Base-by-base conservation (phyloP, 2,329 filamentous ascomycete genomes). In the Fusarium udum region DNA sequence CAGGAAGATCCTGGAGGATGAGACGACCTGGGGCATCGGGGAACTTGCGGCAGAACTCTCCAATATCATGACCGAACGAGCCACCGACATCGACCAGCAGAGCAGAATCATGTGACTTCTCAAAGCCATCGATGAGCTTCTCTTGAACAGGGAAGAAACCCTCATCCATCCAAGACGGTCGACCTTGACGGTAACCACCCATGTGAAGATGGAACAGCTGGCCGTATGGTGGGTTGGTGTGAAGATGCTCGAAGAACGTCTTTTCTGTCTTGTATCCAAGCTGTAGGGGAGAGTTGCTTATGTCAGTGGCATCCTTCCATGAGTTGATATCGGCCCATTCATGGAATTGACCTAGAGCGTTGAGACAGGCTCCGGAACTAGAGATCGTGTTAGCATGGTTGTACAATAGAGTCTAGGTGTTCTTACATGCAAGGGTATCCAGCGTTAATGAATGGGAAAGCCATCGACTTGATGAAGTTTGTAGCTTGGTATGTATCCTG, bases 1-100 rank as follows among this genome's bases (percentile, higher is more conserved):
- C 75, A 0, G 83, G 80, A 11, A 85, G 78, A 67, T 89, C 87
- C 71, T 89, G 86, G 0, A 89, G 78, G 2, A 89, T 75, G 6
- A 88, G 75, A 8, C 81, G 78, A 6, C 86, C 86, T 0, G 82
- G 81, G 0, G 79, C 75, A 1, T 80, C 57, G 0, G 84, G 82
- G 67, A 82, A 81, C 53, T 83, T 82, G 1, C 73, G 69, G 6
- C 72, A 59, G 32, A 83, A 82, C 37, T 80, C 79, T 20, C 74
- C 75, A 9, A 83, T 62, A 52, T 84, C 81, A 51, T 83, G 80
- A 1, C 83, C 82, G 7, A 80, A 61, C 7, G 77, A 77, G 11
- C 83, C 82, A 36, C 78, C 82, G 14, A 84, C 68, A 45, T 84
- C 83, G 3, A 83, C 80, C 7, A 84, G 64, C 4, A 82, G 61